Base-by-base conservation (phyloP, 345 rosid species). In the Geranium rotundifolium region DNA sequence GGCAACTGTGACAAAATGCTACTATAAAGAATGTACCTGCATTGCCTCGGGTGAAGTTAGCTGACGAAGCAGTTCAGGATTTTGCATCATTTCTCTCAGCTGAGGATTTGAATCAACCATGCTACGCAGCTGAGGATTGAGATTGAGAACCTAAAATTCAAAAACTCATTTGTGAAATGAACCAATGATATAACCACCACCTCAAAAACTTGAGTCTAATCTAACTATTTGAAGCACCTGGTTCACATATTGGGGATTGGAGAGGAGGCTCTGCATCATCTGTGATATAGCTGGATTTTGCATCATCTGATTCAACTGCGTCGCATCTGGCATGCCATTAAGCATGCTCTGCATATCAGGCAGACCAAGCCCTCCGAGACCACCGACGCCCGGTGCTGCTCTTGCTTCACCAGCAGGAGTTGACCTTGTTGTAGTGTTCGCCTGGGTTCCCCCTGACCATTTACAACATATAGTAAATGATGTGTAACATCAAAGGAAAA, bases 11-110 rank as follows among this genome's bases (percentile, higher is more conserved):
- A 4, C 17, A 10, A 34, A 5, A 34, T 8, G 10, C 10, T 34
- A 34, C 41, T 34, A 34, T 4, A 34, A 34, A 34, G 41, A 34
- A 34, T 34, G 41, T 34, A 71, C 96, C 91, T 89, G 96, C 84
- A 89, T 81, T 59, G 81, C 77, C 78, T 86, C 96, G 7, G 96
- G 93, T 50, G 87, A 82, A 66, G 85, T 81, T 65, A 89, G 73
- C 73, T 83, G 93, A 20, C 89, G 93, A 67, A 84, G 81, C 69
- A 82, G 73, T 65, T 89, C 96, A 17, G 89, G 92, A 65, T 86
- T 89, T 78, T 89, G 96, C 93, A 84, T 77, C 85, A 86, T 89
- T 68, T 89, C 96, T 74, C 93, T 81, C 73, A 86, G 19, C 73
- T 86, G 96, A 66, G 90, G 81, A 75, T 86, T 89, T 68, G 72